Evolutionary conservation across 495 filamentous ascomycete genomes (phyloP), one percentile per base, ranked within the genome.

Genomic region (Penicillium turbatum): DNA sequence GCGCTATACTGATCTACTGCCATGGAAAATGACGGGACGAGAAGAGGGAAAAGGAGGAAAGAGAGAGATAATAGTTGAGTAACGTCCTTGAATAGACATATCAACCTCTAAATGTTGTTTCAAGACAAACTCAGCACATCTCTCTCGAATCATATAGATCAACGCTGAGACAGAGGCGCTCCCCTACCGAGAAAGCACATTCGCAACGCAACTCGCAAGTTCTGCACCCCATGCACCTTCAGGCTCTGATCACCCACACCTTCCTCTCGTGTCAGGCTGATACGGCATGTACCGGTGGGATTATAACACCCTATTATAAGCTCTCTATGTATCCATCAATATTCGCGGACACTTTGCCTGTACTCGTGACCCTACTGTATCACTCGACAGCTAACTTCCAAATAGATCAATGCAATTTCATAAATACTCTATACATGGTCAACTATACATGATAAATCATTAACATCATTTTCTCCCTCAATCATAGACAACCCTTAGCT

Each of bases 121-220:
- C 10, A 36, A 17, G 30, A 48, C 6, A 27, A 48, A 48, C 17
- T 48, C 27, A 34, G 44, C 44, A 13, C 44, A 48, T 17, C 44
- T 35, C 19, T 48, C 44, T 17, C 11, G 31, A 36, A 48, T 26
- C 44, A 48, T 35, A 21, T 48, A 48, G 8, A 48, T 8, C 4
- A 31, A 48, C 29, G 31, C 44, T 6, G 44, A 48, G 11, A 48
- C 36, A 5, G 44, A 48, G 2, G 44, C 44, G 3, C 44, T 31
- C 17, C 44, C 44, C 9, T 17, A 19, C 11, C 44, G 44, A 12
- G 44, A 31, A 21, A 48, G 21, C 19, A 48, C 44, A 35, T 31
- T 48, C 10, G 44, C 44, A 15, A 35, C 44, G 44, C 44, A 36
- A 48, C 17, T 48, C 44, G 44, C 31, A 48, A 36, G 11, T 48